Evolutionary conservation across 257 asterid genomes (phyloP), one percentile per base, ranked within the genome.

Genomic region (Oldenlandia corymbosa): DNA sequence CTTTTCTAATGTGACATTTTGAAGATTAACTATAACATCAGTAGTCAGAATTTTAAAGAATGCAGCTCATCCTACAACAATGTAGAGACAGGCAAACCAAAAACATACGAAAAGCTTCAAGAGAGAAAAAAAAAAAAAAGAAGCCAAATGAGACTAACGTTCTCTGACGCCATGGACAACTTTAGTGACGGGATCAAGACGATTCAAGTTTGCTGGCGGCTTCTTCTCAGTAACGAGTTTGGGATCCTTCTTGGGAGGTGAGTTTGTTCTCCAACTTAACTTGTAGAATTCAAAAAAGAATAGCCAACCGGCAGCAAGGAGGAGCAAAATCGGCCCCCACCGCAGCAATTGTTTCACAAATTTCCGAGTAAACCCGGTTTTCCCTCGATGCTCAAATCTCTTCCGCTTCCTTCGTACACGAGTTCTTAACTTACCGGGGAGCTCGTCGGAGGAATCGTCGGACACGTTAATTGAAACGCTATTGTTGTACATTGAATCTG

Each of bases 241-340:
- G 69, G 73, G n/a, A n/a, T n/a, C 48, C 0, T 66, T 61, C 66
- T 73, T 59, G 46, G 55, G 59, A 39, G 16, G 69, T 26, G 83
- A 68, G 55, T 54, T 71, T 61, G 58, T 70, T 46, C 67, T 69
- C 62, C 73, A 68, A 14, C 87, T 75, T 28, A 92, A 76, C 69
- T 85, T 78, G 73, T 75, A 69, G 11, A 87, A 82, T 73, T 89
- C 99, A 65, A 82, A 89, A 18, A 81, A 55, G 13, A 89, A 75
- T 28, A 92, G 81, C 3, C 79, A 69, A 28, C 73, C 78, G 16
- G 88, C 86, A 52, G 75, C 54, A 62, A 87, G 48, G 70, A 87
- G 79, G 68, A 89, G 75, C 41, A 89, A 56, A 37, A 75, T 78
- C 42, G 89, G 91, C 97, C 95, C 89, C 88, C 96, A 92, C 67